Base-by-base conservation (phyloP, 306 rosid species). In the Cucurbita ficifolia region DNA sequence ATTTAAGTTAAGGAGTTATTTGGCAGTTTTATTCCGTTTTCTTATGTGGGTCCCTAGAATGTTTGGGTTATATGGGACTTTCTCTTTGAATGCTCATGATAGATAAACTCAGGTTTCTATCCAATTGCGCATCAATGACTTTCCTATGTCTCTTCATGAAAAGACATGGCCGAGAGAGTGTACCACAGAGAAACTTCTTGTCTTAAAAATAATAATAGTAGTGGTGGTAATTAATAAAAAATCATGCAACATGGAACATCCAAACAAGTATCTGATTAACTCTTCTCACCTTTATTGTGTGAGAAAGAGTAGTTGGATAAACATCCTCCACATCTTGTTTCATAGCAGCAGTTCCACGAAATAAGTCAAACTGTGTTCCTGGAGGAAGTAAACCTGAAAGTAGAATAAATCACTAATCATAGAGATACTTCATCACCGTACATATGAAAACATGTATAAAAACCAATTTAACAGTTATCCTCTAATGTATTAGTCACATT, bases 301-400 rank as follows among this genome's bases (percentile, higher is more conserved):
- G 99, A 61, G 95, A 82, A 76, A 95, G 89, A 67, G 80, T 80
- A 51, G 99, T 87, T 62, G 99, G 99, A 82, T 86, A 95, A 83
- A 84, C 82, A 85, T 95, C 99, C 79, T 95, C 99, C 55, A 91
- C 99, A 75, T 95, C 99, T 79, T 95, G 97, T 83, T 95, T 91
- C 99, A 95, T 95, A 77, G 99, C 99, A 77, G 99, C 91, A 8
- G 99, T 95, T 79, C 99, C 99, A 55, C 97, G 90, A 79, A 95
- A 95, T 80, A 95, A 84, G 87, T 95, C 99, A 83, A 95, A 95
- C 62, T 95, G 99, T 0, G 99, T 91, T 65, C 99, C 99, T 2
- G 95, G 99, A 80, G 99, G 99, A 84, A 95, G 97, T 81, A 95
- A 79, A 72, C 99, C 99, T 93, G 88, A 76, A 79, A 81, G 48